Evolutionary conservation across 176 grass and related monocot species (phyloP).

Genomic region (Oryza glumipatula): DNA sequence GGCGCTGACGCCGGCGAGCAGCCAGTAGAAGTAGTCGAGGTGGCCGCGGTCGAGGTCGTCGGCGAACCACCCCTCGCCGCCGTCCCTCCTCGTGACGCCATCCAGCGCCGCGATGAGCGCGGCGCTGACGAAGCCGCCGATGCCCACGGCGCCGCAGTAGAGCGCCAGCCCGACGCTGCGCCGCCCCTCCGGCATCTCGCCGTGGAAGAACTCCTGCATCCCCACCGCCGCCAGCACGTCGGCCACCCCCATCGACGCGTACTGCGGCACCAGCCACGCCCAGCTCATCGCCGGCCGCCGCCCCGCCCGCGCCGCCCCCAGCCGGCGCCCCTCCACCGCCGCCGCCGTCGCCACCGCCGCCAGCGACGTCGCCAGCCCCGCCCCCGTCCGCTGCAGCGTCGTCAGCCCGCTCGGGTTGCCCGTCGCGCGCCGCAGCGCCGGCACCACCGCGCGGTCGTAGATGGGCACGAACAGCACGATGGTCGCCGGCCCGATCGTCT

Average conservation of each 20-base stretch:
- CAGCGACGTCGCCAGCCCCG: conserved; percentile 48
- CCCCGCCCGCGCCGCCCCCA: conserved; percentile 6
- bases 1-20: conserved; percentile 51
- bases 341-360: conserved; percentile 22
- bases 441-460: conserved; percentile 57
- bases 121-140: conserved; percentile 62
- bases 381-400: conserved; percentile 61
- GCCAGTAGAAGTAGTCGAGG: conserved; percentile 74
- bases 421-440: conserved; percentile 30
- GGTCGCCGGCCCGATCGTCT: conserved; percentile 31
- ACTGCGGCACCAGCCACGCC: conserved; percentile 61
- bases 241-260: conserved; percentile 44
- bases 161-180: conserved; percentile 58
- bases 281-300: conserved; percentile 50
- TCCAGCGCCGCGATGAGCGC: conserved; percentile 56
- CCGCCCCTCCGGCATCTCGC: conserved; percentile 50
- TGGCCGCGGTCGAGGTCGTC: conserved; percentile 67
- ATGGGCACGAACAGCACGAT: conserved; percentile 52
- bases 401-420: conserved; percentile 44
- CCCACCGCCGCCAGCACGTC: conserved; percentile 59
- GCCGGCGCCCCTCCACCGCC: conserved; percentile 48
- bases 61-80: conserved; percentile 52
- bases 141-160: conserved; percentile 62
- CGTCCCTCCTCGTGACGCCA: not conserved
- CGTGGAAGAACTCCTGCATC: conserved; percentile 68